Base-by-base conservation (phyloP, 352 stramenopile genomes). In the Pythium brassicae region DNA sequence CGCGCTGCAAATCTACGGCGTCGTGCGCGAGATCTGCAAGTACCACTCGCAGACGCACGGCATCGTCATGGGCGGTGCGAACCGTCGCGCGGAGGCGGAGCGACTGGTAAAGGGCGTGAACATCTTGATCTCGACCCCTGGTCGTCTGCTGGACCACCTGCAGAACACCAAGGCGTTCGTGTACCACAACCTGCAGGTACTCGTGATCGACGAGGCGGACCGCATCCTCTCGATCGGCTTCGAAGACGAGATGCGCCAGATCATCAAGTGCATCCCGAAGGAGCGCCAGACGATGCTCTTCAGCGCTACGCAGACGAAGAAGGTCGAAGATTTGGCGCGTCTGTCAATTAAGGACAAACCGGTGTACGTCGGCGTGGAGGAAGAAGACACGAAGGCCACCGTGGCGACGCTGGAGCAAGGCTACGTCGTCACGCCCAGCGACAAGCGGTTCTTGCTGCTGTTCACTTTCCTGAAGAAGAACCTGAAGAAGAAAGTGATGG, bases 381-480 rank as follows among this genome's bases (percentile, higher is more conserved):
- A 97, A 54, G 90, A 97, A 44, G 87, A 91, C 35, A 76, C 80
- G 10, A 84, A 97, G 55, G 89, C 96, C 4, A 99, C 97, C 0
- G 91, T 97, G 10, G 84, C 83, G 43, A 96, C 92, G 26, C 71
- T 99, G 44, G 95, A 99, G 65, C 96, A 99, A 69, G 97, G 97
- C 39, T 99, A 99, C 70, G 96, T 99, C 14, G 97, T 98, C 40
- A 98, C 95, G 61, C 89, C 94, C 11, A 98, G 89, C 49, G 95
- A 99, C 59, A 97, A 99, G 77, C 92, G 97, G 34, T 99, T 99
- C 66, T 77, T 99, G 48, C 74, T 99, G 49, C 79, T 99, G 20
- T 99, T 99, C 64, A 99, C 97, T 11, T 99, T 99, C 74, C 71
- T 99, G 26, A 99, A 99, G 69, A 98, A 98, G 77, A 99, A 99